Conservation (phyloP, 176 grass and related monocot genomes). For the Rhynchospora tenuis region DNA sequence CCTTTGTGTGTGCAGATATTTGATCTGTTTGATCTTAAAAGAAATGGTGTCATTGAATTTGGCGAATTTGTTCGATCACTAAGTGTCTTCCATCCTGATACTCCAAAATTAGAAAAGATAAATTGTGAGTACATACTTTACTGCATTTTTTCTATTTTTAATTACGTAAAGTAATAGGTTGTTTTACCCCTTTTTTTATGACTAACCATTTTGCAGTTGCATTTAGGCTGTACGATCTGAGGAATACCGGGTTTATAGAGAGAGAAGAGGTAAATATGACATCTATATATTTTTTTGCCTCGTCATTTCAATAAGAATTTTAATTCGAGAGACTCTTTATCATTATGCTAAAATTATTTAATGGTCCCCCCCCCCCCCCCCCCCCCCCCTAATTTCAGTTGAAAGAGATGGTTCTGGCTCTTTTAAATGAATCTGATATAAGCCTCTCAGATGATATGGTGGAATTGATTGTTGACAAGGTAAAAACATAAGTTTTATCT, state of each 20-base stretch:
- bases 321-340: background rate
- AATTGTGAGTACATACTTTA: constrained; percentile 46
- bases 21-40: constrained; percentile 79
- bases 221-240: constrained; percentile 83
- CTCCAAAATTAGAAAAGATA: constrained; percentile 50
- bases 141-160: background rate
- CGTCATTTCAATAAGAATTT: constrained; percentile 5
- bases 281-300: background rate
- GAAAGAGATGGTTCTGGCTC: constrained; percentile 86
- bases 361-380: background rate
- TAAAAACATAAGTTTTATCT: constrained; percentile 3
- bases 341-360: background rate
- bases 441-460: constrained; percentile 70
- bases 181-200: background rate
- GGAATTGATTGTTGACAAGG: constrained; percentile 73
- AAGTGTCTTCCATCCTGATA: constrained; percentile 72
- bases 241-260: constrained; percentile 66
- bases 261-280: constrained; percentile 48
- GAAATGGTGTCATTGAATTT: constrained; percentile 74
- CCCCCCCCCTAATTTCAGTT: constrained; percentile 26
- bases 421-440: constrained; percentile 75
- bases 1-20: constrained; percentile 91
- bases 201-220: constrained; percentile 52
- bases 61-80: constrained; percentile 80
- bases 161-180: background rate